Percentiles rank a stretch among this genome's conserved stretches.
Conservation (phyloP, 2,329 filamentous ascomycete species). For the Apiospora hydei region DNA sequence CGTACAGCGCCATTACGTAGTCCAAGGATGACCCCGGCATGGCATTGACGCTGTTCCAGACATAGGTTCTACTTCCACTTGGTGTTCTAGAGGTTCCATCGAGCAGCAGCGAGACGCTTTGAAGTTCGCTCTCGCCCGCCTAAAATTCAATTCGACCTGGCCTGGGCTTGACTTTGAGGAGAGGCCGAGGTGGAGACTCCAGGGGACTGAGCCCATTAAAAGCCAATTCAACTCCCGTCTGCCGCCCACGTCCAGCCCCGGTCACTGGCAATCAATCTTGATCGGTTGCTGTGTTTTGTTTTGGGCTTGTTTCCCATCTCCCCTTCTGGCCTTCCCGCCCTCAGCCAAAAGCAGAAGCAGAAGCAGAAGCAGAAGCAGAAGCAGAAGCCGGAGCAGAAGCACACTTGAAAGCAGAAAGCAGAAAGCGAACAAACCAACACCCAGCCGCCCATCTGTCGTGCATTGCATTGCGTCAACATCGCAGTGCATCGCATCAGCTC, state of each 20-base stretch:
- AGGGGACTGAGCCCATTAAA: neutral
- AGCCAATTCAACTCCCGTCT: constrained; percentile 6
- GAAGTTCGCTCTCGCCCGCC: neutral
- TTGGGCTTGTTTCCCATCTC: neutral
- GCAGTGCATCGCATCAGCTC: constrained; percentile 11
- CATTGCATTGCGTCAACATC: constrained; percentile 21
- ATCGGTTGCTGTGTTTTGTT: neutral
- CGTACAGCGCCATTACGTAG: neutral
- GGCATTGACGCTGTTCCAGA: constrained; percentile 14
- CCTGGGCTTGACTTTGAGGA: neutral
- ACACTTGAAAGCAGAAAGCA: no score
- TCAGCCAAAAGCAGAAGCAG: neutral
- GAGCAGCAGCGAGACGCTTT: constrained; percentile 6
- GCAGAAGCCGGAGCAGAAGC: no score
- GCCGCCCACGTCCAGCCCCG: neutral
- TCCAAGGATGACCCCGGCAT: constrained; percentile 11
- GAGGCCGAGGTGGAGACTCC: neutral
- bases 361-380: neutral
- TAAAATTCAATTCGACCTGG: neutral
- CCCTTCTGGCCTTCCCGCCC: neutral
- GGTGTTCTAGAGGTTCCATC: constrained; percentile 4
- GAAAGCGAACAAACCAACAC: neutral
- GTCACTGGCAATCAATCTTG: constrained; percentile 13
- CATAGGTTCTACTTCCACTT: no score
- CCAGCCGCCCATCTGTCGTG: constrained; percentile 11